phyloP scores from a whole-genome alignment of 352 stramenopile species.

The Phytophthora multivora region DNA sequence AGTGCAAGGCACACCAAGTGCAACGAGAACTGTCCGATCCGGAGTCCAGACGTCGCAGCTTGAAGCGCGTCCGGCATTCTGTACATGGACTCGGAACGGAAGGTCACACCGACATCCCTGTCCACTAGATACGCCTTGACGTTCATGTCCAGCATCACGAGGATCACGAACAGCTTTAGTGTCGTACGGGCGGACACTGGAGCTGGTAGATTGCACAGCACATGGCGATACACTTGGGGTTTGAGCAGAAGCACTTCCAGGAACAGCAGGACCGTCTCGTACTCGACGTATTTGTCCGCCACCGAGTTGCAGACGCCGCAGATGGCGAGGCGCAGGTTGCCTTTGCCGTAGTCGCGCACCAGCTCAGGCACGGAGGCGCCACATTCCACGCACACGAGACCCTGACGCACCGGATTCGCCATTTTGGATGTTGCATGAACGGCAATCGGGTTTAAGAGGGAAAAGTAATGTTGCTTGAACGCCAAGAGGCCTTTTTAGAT shows the following conservation, averaged over 20 bases:
- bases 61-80: constrained; percentile 28
- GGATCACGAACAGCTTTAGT: constrained; percentile 77
- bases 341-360: constrained; percentile 86
- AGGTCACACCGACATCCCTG: constrained; percentile 59
- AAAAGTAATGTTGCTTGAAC: constrained; percentile 11
- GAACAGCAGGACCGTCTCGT: constrained; percentile 84
- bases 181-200: constrained; percentile 54
- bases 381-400: constrained; percentile 80
- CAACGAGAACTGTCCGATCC: constrained; percentile 78
- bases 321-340: constrained; percentile 81
- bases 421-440: constrained; percentile 11
- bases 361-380: constrained; percentile 62
- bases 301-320: constrained; percentile 72
- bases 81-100: constrained; percentile 68
- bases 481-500: constrained; percentile 10
- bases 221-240: constrained; percentile 84
- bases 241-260: constrained; percentile 87
- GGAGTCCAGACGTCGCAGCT: constrained; percentile 49
- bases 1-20: constrained; percentile 75
- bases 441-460: not conserved
- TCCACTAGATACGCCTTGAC: constrained; percentile 86
- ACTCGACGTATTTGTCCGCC: constrained; percentile 90
- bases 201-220: constrained; percentile 77
- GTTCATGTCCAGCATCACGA: constrained; percentile 89
- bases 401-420: not conserved